phyloP scores from a whole-genome alignment of 345 rosid genomes.

The Camelina hispida region DNA sequence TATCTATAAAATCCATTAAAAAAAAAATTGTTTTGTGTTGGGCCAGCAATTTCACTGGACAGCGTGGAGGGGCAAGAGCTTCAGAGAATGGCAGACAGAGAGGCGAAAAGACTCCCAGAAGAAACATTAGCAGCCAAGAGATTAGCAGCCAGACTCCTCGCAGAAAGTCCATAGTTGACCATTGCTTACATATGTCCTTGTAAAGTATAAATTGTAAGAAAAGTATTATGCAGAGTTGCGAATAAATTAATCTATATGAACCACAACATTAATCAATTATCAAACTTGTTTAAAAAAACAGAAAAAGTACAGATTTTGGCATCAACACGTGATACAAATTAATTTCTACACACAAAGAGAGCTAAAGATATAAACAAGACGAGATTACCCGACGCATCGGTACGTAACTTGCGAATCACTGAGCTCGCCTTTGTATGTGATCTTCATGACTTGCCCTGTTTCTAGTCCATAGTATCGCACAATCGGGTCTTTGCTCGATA shows the following conservation, averaged over 20 bases:
- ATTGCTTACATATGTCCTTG: conserved; percentile 9
- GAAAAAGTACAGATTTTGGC: background rate
- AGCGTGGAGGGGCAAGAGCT: too few relatives aligned
- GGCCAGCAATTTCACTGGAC: too few relatives aligned
- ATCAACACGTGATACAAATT: conserved; percentile 15
- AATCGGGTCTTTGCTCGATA: conserved; percentile 58
- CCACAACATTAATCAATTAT: background rate
- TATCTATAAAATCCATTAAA: too few relatives aligned
- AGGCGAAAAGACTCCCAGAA: too few relatives aligned
- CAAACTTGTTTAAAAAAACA: background rate
- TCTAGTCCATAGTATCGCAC: conserved; percentile 69
- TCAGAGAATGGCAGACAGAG: too few relatives aligned
- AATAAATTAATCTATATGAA: conserved; percentile 1
- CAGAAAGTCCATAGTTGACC: too few relatives aligned
- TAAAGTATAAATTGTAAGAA: background rate
- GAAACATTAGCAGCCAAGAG: too few relatives aligned
- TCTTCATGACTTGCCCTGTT: conserved; percentile 75
- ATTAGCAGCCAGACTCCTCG: too few relatives aligned
- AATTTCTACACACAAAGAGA: background rate
- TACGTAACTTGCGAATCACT: conserved; percentile 54
- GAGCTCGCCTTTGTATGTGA: conserved; percentile 55
- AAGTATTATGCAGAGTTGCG: conserved; percentile 12
- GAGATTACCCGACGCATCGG: conserved; percentile 55
- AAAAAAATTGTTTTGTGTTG: too few relatives aligned
- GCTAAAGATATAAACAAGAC: conserved; percentile 5